These are phyloP conservation scores for Cryptosporidium sp. DNA, from an alignment of 169 alveolate genomes.

Conservation along the genomic window DNA sequence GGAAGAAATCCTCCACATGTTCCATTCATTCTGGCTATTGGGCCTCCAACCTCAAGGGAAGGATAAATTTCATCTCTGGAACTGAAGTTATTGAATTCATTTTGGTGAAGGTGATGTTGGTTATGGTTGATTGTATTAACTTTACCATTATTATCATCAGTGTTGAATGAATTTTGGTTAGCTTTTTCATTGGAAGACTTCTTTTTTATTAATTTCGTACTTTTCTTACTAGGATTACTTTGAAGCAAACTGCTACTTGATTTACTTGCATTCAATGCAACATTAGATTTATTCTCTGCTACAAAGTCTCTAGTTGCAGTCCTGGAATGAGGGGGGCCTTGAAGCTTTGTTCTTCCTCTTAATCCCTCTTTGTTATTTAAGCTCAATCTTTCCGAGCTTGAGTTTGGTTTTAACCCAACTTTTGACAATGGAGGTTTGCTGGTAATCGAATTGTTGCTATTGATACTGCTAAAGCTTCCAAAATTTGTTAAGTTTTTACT, in stretches of 20 bases:
- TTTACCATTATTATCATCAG: neutral
- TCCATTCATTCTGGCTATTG: slow-evolving; percentile 64
- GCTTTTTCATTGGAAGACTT: slow-evolving; percentile 5
- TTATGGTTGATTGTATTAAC: neutral
- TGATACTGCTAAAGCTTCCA: neutral
- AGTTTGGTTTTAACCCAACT: slow-evolving; percentile 53
- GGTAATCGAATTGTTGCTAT: neutral
- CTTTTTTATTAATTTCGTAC: neutral
- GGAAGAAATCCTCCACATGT: slow-evolving; percentile 7
- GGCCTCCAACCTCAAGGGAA: slow-evolving; percentile 65
- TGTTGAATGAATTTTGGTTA: neutral
- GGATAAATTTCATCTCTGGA: slow-evolving; percentile 26
- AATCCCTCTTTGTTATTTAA: neutral
- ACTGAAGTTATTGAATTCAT: neutral
- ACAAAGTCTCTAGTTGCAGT: slow-evolving; percentile 23
- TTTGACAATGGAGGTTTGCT: slow-evolving; percentile 32
- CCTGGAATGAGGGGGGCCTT: neutral
- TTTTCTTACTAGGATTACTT: neutral
- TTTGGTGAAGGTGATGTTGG: neutral
- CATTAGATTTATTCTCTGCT: slow-evolving; percentile 50
- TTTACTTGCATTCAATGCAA: slow-evolving; percentile 22
- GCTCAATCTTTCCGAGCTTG: slow-evolving; percentile 15
- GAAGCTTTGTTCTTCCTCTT: slow-evolving; percentile 41
- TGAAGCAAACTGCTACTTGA: slow-evolving; percentile 39
- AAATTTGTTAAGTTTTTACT: neutral